Evolutionary conservation across 306 rosid genomes (phyloP), one percentile per base, ranked within the genome.

Genomic region (Prosopis cineraria): DNA sequence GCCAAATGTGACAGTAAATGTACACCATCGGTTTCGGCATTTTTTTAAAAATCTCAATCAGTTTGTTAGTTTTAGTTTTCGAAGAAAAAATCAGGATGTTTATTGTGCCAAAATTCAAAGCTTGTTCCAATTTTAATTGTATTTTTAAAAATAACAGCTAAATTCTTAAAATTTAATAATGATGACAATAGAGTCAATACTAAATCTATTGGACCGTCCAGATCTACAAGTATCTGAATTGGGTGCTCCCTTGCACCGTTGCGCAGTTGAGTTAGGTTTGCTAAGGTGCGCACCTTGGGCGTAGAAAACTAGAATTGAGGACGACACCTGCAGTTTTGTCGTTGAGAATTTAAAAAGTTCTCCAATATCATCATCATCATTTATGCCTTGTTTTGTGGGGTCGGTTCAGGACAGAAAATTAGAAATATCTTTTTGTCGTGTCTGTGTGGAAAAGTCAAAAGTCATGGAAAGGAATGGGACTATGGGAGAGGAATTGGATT

Each of bases 401-500:
- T 31, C 81, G 56, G 73, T 37, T 72, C 5, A 1, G 77, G 39
- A 70, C 33, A 43, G n/a, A 70, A 79, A 34, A 34, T 3, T 55
- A 55, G 16, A 55, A 55, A 76, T 43, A 80, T 87, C 78, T 62
- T 70, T 78, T 87, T 82, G 78, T 79, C 82, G 70, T 72, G 75
- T 47, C 5, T 50, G 72, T 43, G 13, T 24, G 72, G 59, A 76
- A 84, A 82, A 47, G 83, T 84, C 81, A 76, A 73, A 68, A 30
- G 79, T 79, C 70, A 19, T 75, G 47, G 36, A 14, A 17, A 34
- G 60, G 60, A 0, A 22, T 68, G 56, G 40, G 70, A 29, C 50
- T 0, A 22, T 68, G 56, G 40, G 70, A 29, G 71, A 75, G 83
- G 83, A 62, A 83, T 86, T 71, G 69, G 3, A 76, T 70, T 69